Conservation (phyloP, 2,329 filamentous ascomycete genomes). For the Fusarium longipes region DNA sequence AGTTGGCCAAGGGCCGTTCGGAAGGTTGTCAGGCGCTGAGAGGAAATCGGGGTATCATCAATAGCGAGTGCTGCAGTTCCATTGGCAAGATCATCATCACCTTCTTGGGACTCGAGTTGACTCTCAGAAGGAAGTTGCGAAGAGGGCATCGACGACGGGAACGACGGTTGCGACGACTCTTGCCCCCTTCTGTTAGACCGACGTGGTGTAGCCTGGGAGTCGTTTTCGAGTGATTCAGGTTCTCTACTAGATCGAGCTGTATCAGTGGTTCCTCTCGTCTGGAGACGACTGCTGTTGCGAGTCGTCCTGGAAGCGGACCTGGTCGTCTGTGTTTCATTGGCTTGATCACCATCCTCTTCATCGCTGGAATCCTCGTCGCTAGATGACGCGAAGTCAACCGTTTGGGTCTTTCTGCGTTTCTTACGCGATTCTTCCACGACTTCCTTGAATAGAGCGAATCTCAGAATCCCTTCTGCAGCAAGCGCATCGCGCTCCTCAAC, state of each 20-base stretch:
- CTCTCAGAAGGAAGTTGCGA: slow-evolving; percentile 71
- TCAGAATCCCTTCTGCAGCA: slow-evolving; percentile 87
- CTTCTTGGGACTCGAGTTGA: slow-evolving; percentile 56
- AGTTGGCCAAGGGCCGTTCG: slow-evolving; percentile 83
- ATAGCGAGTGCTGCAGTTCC: slow-evolving; percentile 57
- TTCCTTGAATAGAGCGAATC: slow-evolving; percentile 98
- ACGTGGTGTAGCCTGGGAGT: slow-evolving; percentile 52
- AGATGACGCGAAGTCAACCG: slow-evolving; percentile 67
- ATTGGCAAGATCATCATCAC: slow-evolving; percentile 56
- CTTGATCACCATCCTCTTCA: slow-evolving; percentile 66
- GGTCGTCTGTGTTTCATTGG: slow-evolving; percentile 58
- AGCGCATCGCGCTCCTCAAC: slow-evolving; percentile 91
- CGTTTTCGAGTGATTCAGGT: slow-evolving; percentile 57
- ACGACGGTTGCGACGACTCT: slow-evolving; percentile 65
- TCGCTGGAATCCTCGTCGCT: slow-evolving; percentile 69
- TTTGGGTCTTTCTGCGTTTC: slow-evolving; percentile 79
- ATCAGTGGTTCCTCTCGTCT: slow-evolving; percentile 43
- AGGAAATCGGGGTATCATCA: slow-evolving; percentile 63
- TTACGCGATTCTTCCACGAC: slow-evolving; percentile 84
- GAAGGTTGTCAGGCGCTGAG: slow-evolving; percentile 78
- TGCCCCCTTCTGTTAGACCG: slow-evolving; percentile 56
- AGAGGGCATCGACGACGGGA: slow-evolving; percentile 82
- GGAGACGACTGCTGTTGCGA: slow-evolving; percentile 40
- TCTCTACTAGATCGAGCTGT: slow-evolving; percentile 46
- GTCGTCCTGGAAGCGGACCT: slow-evolving; percentile 47